Evolutionary conservation across 352 stramenopile species (phyloP), one percentile per base, ranked within the genome.

Genomic region (Phytophthora pistaciae): DNA sequence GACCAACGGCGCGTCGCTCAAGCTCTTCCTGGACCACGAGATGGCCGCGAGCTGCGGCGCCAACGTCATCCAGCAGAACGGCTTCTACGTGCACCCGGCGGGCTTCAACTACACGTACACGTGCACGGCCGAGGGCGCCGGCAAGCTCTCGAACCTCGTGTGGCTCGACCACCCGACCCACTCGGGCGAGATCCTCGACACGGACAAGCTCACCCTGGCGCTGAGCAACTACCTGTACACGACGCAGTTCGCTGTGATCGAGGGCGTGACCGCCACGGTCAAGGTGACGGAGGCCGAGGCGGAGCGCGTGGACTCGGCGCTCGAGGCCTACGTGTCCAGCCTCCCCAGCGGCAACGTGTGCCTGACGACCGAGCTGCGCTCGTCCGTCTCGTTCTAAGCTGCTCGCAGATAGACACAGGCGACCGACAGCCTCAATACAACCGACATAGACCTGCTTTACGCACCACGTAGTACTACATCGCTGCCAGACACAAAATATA

Each of bases 91-190:
- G 25, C 84, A 94, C 62, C 70, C 82, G 21, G 78, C 79, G 3
- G 84, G 84, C 59, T 79, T 94, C 67, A 91, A 91, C 77, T 94
- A 88, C 62, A 75, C 72, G 14, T 94, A 88, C 73, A 82, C 72
- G 61, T 94, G 87, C 80, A 88, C 75, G 27, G 76, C 66, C 14
- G 20, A 60, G 33, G 64, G 60, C 14, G 62, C 44, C 1, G 87
- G 87, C 27, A 42, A 56, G 18, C 18, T 94, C 58, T 82, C 79
- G 56, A 83, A 60, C 55, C 56, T 94, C 55, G 61, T 78, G 74
- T 94, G 83, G 83, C 76, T 88, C 27, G 56, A 80, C 54, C 85
- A 94, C 66, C 78, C 82, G 59, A 92, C 75, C 14, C 69, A 70
- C 27, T 67, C 68, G 10, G 87, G 84, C 6, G 60, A 71, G 5